Evolutionary conservation across 2,329 filamentous ascomycete genomes (phyloP), one percentile per base, ranked within the genome.

Genomic region (Pezicula neosporulosa): DNA sequence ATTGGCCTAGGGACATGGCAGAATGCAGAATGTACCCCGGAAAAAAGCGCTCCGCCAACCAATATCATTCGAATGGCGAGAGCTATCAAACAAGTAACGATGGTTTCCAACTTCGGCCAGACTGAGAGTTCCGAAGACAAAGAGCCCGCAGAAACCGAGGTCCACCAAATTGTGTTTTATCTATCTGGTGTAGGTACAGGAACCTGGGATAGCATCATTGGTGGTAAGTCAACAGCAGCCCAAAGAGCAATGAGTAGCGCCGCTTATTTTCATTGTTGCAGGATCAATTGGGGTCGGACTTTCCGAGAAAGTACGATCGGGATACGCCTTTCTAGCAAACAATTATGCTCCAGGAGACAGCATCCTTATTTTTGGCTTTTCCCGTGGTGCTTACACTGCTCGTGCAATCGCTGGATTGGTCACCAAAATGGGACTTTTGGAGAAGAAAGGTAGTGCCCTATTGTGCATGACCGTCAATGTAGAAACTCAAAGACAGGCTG

Each of bases 321-420:
- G 33, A 8, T 76, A 76, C 56, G 64, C 66, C 16, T 76, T 76
- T 52, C 56, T 75, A 3, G 68, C 68, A 6, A 68, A 68, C 52
- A 75, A 75, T 53, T 74, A 72, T 51, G 52, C 57, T 12, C 50
- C 47, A 2, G 64, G 64, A 1, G 68, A 71, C 50, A 54, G 67
- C 51, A 65, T 70, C 47, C 58, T 63, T 51, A 50, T 68, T 16
- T 52, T 66, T 16, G 68, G 68, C 1, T 71, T 70, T 52, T 70
- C 68, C 8, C 58, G 69, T n/a, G 69, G 69, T 0, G 69, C 68
- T 1, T 71, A 68, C 46, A 69, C 66, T 4, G 65, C 65, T 7
- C 60, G 66, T 33, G 64, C 65, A 19, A 61, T 69, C 35, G 63
- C 63, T 15, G 59, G 59, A 35, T 60, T 69, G 44, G 61, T 69